Conservation (phyloP, 495 filamentous ascomycete species). For the Aspergillus carlsbadensis region DNA sequence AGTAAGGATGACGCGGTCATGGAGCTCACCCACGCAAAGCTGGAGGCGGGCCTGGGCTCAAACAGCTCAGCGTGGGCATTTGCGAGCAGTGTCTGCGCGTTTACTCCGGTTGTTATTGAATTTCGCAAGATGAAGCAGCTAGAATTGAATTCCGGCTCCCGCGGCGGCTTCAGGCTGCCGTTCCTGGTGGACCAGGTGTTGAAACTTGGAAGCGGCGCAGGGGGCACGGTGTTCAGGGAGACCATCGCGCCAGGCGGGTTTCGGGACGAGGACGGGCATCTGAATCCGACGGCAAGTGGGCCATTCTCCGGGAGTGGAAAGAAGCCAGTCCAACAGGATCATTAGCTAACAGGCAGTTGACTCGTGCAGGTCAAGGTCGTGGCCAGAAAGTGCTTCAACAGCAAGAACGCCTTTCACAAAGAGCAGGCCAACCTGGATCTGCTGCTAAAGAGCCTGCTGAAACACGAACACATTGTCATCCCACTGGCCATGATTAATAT, state of each 20-base stretch:
- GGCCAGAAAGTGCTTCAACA: not conserved
- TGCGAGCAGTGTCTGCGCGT: not conserved
- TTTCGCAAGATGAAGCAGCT: not conserved
- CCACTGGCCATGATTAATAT: not conserved
- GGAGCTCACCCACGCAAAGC: not conserved
- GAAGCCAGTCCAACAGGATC: not conserved
- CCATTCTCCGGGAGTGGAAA: no score
- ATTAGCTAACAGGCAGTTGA: not conserved
- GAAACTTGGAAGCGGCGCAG: not conserved
- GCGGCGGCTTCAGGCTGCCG: not conserved
- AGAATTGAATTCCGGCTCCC: not conserved
- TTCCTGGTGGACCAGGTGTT: not conserved
- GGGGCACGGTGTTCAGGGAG: not conserved
- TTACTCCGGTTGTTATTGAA: not conserved
- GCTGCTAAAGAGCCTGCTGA: not conserved
- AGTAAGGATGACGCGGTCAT: not conserved
- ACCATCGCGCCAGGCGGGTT: not conserved
- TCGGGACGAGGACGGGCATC: not conserved
- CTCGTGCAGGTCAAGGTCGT: not conserved
- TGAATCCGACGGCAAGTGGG: not conserved
- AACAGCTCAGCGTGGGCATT: not conserved
- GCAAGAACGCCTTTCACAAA: not conserved
- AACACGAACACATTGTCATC: not conserved
- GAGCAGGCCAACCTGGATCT: not conserved
- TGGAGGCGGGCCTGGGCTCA: not conserved